phyloP scores from a whole-genome alignment of 192 early-diverging fungal species.

The Entomortierella parvispora region DNA sequence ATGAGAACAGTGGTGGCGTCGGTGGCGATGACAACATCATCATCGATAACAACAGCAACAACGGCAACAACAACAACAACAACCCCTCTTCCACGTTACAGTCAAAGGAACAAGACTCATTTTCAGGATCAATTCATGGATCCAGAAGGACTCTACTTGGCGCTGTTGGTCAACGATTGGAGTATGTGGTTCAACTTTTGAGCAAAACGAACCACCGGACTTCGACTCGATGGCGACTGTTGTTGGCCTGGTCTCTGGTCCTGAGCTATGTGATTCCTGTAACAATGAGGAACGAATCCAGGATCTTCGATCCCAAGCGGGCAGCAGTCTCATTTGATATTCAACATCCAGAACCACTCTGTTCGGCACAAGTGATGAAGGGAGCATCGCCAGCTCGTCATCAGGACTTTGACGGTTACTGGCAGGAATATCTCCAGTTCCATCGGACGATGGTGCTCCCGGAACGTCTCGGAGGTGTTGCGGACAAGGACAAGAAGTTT shows the following conservation, averaged over 20 bases:
- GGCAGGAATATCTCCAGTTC: conserved; percentile 46
- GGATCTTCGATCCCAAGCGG: conserved; percentile 25
- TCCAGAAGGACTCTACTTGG: background rate
- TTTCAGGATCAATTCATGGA: background rate
- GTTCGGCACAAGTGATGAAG: conserved; percentile 18
- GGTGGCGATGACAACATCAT: background rate
- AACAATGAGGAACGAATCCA: conserved; percentile 26
- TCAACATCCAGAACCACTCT: conserved; percentile 33
- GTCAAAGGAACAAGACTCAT: background rate
- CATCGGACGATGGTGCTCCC: conserved; percentile 32
- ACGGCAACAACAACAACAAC: background rate
- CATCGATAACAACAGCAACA: background rate
- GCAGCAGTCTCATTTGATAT: conserved; percentile 29
- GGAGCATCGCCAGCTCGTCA: conserved; percentile 5
- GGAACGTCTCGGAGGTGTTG: conserved; percentile 21
- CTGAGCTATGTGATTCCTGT: conserved; percentile 42
- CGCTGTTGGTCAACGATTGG: background rate
- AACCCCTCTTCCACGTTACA: background rate
- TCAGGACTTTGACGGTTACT: conserved; percentile 34
- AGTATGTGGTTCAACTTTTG: conserved; percentile 8
- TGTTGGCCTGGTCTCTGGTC: conserved; percentile 19
- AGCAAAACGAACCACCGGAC: conserved; percentile 21
- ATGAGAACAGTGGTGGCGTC: background rate
- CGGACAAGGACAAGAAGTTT: conserved; percentile 23
- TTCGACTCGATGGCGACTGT: conserved; percentile 31